Conservation (phyloP, 1,139 yeast genomes). For the Kodamaea sp. region DNA sequence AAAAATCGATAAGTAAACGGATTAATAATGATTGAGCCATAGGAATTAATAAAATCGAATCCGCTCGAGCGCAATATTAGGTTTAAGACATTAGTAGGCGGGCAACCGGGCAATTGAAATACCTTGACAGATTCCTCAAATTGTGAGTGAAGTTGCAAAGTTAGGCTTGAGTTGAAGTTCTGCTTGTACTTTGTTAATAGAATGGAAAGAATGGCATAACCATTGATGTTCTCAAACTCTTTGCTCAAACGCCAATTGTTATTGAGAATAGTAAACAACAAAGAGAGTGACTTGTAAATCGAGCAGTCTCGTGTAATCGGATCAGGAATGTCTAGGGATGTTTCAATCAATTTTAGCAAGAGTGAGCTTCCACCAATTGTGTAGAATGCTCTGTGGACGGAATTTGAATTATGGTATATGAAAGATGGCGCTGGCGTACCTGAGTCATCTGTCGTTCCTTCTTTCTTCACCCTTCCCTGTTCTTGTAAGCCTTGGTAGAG, state of each 20-base stretch:
- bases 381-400: slow-evolving; percentile 35
- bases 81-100: slow-evolving; percentile 17
- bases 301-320: slow-evolving; percentile 20
- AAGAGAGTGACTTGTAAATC: slow-evolving; percentile 23
- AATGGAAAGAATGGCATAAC: slow-evolving; percentile 40
- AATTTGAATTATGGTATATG: slow-evolving; percentile 26
- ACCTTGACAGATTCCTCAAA: not conserved
- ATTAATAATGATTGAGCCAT: slow-evolving; percentile 33
- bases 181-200: slow-evolving; percentile 33
- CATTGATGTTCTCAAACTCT: slow-evolving; percentile 46
- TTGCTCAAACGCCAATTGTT: slow-evolving; percentile 41
- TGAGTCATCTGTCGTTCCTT: not conserved
- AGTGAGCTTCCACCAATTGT: slow-evolving; percentile 40
- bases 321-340: slow-evolving; percentile 18
- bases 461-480: not conserved
- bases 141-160: slow-evolving; percentile 10
- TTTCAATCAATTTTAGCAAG: slow-evolving; percentile 33
- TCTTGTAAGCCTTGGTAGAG: slow-evolving; percentile 10
- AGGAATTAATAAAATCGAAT: slow-evolving; percentile 23
- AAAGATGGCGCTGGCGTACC: slow-evolving; percentile 6
- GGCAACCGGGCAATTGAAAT: not conserved
- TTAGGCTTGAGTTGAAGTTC: slow-evolving; percentile 20
- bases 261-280: slow-evolving; percentile 30
- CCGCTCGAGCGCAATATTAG: slow-evolving; percentile 29
- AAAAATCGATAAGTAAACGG: slow-evolving; percentile 31